Conservation (phyloP, 495 filamentous ascomycete species). For the Daldinia decipiens region DNA sequence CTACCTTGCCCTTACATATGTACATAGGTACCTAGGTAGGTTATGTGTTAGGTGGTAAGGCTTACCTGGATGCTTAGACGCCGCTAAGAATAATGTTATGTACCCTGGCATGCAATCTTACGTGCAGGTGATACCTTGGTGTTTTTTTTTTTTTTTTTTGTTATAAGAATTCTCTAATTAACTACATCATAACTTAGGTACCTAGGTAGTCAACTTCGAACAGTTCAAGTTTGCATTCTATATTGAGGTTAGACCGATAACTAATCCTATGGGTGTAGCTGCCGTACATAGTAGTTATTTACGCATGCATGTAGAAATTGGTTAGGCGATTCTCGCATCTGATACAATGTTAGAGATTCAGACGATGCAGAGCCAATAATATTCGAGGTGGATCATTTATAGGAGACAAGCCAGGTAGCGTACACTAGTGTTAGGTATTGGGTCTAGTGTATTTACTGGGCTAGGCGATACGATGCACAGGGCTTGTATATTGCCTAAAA, state of each 20-base stretch:
- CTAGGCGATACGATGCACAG: constrained; percentile 14
- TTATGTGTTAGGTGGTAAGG: background rate
- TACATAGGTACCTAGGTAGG: too few relatives aligned
- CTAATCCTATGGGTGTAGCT: constrained; percentile 1
- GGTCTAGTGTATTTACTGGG: constrained; percentile 19
- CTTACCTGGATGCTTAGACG: background rate
- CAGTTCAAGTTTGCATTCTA: background rate
- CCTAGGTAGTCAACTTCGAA: background rate
- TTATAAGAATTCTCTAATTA: background rate
- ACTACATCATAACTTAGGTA: too few relatives aligned
- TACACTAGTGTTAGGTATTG: background rate
- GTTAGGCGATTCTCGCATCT: constrained; percentile 24
- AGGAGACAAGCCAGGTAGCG: constrained; percentile 15
- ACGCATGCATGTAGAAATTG: constrained; percentile 5
- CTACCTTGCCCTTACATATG: constrained; percentile 19
- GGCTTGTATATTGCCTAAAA: constrained; percentile 23
- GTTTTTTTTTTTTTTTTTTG: background rate
- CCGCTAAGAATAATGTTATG: constrained; percentile 11
- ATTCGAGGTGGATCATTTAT: constrained; percentile 14
- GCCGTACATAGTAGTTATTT: constrained; percentile 1
- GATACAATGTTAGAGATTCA: constrained; percentile 30
- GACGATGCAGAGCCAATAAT: constrained; percentile 23
- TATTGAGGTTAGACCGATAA: background rate
- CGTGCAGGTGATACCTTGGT: constrained; percentile 10
- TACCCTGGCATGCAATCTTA: constrained; percentile 34